These are phyloP conservation scores for Dunaliella sp. DNA, from an alignment of 139 green algal genomes.

Conservation along the genomic window DNA sequence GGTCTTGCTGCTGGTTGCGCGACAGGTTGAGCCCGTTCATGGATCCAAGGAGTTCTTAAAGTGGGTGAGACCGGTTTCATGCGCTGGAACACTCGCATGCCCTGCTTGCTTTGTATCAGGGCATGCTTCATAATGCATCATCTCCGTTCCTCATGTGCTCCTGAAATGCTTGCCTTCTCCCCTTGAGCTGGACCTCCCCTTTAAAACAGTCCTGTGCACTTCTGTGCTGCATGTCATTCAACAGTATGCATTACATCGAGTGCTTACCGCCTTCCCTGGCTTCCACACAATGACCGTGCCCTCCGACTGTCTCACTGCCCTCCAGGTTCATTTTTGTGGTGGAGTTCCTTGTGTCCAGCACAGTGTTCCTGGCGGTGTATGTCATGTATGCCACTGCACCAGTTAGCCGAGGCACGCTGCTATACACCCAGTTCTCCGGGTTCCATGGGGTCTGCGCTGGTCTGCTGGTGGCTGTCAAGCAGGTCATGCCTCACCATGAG, in stretches of 20 bases:
- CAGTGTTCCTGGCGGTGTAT: slow-evolving; percentile 69
- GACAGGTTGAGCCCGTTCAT: slow-evolving; percentile 82
- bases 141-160: too few species aligned
- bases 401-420: slow-evolving; percentile 2
- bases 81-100: too few species aligned
- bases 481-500: slow-evolving; percentile 88
- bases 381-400: slow-evolving; percentile 45
- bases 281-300: too few species aligned
- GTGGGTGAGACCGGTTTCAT: neutral
- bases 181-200: too few species aligned
- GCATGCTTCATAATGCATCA: too few species aligned
- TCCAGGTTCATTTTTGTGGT: slow-evolving; percentile 64
- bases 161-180: too few species aligned
- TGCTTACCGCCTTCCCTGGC: too few species aligned
- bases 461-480: slow-evolving; percentile 89
- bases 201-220: too few species aligned
- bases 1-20: slow-evolving; percentile 61
- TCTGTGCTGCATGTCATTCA: too few species aligned
- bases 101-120: neutral
- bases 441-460: slow-evolving; percentile 85
- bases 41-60: slow-evolving; percentile 79
- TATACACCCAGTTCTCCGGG: slow-evolving; percentile 70
- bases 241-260: too few species aligned
- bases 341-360: slow-evolving; percentile 35
- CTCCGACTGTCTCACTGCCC: too few species aligned